Conservation (phyloP, 2,329 filamentous ascomycete genomes). For the Pseudogymnoascus sp. region DNA sequence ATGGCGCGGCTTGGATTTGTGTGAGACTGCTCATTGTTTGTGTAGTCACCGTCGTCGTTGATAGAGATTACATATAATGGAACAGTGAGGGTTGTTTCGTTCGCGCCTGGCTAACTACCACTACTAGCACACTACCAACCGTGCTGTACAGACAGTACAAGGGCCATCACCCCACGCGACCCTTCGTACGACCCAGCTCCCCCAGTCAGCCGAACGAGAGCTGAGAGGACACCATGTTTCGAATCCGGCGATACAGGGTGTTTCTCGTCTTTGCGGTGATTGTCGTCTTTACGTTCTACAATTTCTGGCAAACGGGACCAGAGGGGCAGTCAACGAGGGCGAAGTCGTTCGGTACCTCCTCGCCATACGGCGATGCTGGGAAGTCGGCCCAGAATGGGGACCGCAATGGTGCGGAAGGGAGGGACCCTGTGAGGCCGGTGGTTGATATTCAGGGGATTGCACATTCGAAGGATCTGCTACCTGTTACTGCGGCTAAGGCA, state of each 20-base stretch:
- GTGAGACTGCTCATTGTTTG: not conserved
- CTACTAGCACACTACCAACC: not conserved
- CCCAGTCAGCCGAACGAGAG: not conserved
- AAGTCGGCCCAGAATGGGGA: not conserved
- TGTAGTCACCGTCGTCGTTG: not conserved
- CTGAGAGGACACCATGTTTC: conserved; percentile 37
- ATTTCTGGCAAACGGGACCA: not conserved
- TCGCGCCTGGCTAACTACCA: conserved; percentile 1
- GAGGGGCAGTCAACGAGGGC: not conserved
- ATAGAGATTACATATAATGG: not conserved
- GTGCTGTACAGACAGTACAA: not conserved
- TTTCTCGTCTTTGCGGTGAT: conserved; percentile 48
- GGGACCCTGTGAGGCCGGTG: not conserved
- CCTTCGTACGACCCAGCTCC: not conserved
- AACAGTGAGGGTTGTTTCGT: not conserved
- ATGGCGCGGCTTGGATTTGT: not conserved
- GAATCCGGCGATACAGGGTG: conserved; percentile 52
- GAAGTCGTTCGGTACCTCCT: not conserved
- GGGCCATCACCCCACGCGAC: conserved; percentile 3
- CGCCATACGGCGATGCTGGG: not conserved
- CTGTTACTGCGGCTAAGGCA: not conserved
- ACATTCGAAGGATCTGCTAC: not conserved
- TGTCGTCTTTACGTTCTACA: conserved; percentile 35
- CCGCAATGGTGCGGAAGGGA: not conserved
- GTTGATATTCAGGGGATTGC: not conserved